phyloP scores from a whole-genome alignment of 257 asterid species.

The Nemophila menziesii region DNA sequence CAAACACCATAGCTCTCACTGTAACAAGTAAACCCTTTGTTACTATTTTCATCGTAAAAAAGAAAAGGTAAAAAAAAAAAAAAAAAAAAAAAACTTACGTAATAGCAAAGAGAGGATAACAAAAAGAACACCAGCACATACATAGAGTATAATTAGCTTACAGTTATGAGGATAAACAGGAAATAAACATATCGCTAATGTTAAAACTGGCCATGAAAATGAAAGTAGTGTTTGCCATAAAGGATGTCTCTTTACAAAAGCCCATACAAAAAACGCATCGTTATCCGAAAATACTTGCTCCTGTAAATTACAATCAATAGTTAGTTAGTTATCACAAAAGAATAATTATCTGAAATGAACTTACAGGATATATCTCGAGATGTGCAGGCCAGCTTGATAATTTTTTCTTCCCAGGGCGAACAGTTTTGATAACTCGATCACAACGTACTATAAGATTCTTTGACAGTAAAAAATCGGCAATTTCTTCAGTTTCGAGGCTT shows the following conservation, averaged over 20 bases:
- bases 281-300: slow-evolving; percentile 84
- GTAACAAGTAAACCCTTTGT: slow-evolving; percentile 13
- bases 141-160: slow-evolving; percentile 84
- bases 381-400: slow-evolving; percentile 98
- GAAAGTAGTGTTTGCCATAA: slow-evolving; percentile 98
- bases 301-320: slow-evolving; percentile 52
- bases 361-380: slow-evolving; percentile 74
- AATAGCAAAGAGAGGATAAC: slow-evolving; percentile 71
- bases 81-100: slow-evolving; percentile 35
- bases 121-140: slow-evolving; percentile 89
- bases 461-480: slow-evolving; percentile 59
- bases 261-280: slow-evolving; percentile 97
- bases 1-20: slow-evolving; percentile 85
- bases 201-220: slow-evolving; percentile 94
- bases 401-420: slow-evolving; percentile 92
- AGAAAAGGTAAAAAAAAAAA: neutral
- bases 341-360: slow-evolving; percentile 12
- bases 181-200: slow-evolving; percentile 92
- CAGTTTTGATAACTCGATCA: slow-evolving; percentile 87
- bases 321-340: neutral
- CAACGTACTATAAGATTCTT: slow-evolving; percentile 86
- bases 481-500: slow-evolving; percentile 64
- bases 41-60: neutral
- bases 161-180: slow-evolving; percentile 95
- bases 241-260: slow-evolving; percentile 82